phyloP scores from a whole-genome alignment of 352 stramenopile species.

The Phytophthora fragariae region DNA sequence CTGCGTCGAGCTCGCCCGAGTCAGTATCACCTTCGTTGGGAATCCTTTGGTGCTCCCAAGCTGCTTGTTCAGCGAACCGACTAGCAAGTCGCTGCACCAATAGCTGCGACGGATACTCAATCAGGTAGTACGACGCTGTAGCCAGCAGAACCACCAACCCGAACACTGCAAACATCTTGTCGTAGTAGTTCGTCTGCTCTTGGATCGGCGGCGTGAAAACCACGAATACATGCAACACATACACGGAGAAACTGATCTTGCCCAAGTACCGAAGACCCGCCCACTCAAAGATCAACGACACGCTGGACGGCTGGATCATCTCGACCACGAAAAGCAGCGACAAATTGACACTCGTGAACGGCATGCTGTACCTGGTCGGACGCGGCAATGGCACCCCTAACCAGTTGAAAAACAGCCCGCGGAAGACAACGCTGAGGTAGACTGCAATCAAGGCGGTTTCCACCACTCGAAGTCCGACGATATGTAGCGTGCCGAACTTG shows the following conservation, averaged over 20 bases:
- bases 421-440: conserved; percentile 14
- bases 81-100: conserved; percentile 7
- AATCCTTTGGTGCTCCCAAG: not conserved
- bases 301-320: conserved; percentile 31
- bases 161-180: conserved; percentile 13
- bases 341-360: conserved; percentile 15
- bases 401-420: conserved; percentile 18
- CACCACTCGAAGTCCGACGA: not conserved
- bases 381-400: conserved; percentile 1
- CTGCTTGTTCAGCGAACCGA: not conserved
- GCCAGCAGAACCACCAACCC: conserved; percentile 12
- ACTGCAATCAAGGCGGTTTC: conserved; percentile 5
- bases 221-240: conserved; percentile 52
- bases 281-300: conserved; percentile 41
- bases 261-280: conserved; percentile 34
- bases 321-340: conserved; percentile 32
- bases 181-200: conserved; percentile 3
- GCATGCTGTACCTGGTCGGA: conserved; percentile 7
- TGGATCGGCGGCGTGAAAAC: conserved; percentile 13
- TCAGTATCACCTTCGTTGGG: conserved; percentile 1
- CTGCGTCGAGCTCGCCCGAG: not conserved
- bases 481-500: not conserved
- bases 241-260: conserved; percentile 52
- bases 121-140: conserved; percentile 7
- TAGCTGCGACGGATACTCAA: conserved; percentile 16